A percentile compares a stretch with the other conserved stretches of the same genome.
Evolutionary conservation across 2,329 filamentous ascomycete genomes (phyloP).

Genomic region (Colletotrichum sublineola): DNA sequence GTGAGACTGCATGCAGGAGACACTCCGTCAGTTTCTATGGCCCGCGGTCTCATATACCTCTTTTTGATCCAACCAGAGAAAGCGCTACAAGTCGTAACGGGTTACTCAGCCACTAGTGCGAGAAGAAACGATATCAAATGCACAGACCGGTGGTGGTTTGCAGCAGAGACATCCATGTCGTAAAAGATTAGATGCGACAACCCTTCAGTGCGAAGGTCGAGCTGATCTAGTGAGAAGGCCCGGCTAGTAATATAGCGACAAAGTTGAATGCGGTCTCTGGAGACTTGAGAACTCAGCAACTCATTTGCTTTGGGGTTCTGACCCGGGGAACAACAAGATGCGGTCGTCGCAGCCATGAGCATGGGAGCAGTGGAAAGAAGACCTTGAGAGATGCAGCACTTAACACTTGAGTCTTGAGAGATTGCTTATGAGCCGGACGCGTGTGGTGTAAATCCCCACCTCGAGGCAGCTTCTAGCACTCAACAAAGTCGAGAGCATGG

Average conservation of each 20-base stretch:
- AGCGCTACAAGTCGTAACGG: not conserved
- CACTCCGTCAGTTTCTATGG: not conserved
- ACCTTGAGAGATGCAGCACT: not conserved
- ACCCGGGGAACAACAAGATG: too few relatives aligned
- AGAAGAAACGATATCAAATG: not conserved
- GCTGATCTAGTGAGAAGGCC: not conserved
- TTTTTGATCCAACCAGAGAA: too few relatives aligned
- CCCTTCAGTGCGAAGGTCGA: not conserved
- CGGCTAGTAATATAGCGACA: not conserved
- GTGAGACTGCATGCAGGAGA: not conserved
- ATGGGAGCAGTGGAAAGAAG: not conserved
- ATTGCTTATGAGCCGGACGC: not conserved
- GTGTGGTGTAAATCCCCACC: too few relatives aligned
- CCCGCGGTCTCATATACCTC: too few relatives aligned
- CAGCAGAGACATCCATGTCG: not conserved
- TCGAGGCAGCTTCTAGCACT: not conserved
- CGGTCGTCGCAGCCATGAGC: not conserved
- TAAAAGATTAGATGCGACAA: not conserved
- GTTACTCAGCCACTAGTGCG: not conserved
- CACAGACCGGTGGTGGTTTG: not conserved
- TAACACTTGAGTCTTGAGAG: too few relatives aligned
- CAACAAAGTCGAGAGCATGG: not conserved
- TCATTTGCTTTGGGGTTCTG: not conserved
- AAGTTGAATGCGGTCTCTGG: not conserved
- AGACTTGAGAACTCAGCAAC: not conserved